Evolutionary conservation across 2,329 filamentous ascomycete species (phyloP).

Genomic region (Ceratocystis destructans): DNA sequence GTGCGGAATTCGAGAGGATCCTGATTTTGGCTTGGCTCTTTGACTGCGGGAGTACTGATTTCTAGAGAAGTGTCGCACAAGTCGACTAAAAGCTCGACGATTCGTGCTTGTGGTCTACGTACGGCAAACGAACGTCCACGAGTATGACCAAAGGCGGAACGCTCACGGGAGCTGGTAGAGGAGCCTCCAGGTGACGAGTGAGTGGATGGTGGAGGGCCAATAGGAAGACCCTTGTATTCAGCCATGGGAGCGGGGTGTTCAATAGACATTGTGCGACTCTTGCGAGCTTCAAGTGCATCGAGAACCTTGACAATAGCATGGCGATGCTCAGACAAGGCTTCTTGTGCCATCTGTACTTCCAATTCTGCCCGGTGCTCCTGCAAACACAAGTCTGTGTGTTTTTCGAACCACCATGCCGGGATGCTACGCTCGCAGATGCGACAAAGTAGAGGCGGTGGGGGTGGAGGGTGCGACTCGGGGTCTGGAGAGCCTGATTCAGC

Average conservation of each 20-base stretch:
- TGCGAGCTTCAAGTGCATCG: constrained; percentile 73
- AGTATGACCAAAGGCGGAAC: constrained; percentile 65
- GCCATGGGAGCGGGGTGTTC: constrained; percentile 44
- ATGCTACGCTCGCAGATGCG: constrained; percentile 97
- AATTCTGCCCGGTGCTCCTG: constrained; percentile 95
- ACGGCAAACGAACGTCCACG: constrained; percentile 83
- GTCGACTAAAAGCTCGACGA: constrained; percentile 88
- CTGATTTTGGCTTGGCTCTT: constrained; percentile 49
- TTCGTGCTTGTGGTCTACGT: constrained; percentile 74
- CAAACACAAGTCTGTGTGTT: constrained; percentile 89
- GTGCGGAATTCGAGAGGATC: constrained; percentile 66
- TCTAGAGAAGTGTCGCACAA: constrained; percentile 92
- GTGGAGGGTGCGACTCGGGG: constrained; percentile 62
- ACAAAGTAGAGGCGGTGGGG: constrained; percentile 75
- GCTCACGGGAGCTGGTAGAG: constrained; percentile 57
- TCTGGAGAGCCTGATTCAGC: constrained; percentile 71
- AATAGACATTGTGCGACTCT: constrained; percentile 48
- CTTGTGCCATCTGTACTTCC: constrained; percentile 93
- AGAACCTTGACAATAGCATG: constrained; percentile 90
- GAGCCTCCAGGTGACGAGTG: constrained; percentile 59
- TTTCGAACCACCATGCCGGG: constrained; percentile 98
- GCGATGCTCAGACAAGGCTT: constrained; percentile 80
- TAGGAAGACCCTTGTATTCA: constrained; percentile 78
- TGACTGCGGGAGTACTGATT: constrained; percentile 86
- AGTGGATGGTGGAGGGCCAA: constrained; percentile 60